Base-by-base conservation (phyloP, 73 alveolate genomes). In the Stentor coeruleus region DNA sequence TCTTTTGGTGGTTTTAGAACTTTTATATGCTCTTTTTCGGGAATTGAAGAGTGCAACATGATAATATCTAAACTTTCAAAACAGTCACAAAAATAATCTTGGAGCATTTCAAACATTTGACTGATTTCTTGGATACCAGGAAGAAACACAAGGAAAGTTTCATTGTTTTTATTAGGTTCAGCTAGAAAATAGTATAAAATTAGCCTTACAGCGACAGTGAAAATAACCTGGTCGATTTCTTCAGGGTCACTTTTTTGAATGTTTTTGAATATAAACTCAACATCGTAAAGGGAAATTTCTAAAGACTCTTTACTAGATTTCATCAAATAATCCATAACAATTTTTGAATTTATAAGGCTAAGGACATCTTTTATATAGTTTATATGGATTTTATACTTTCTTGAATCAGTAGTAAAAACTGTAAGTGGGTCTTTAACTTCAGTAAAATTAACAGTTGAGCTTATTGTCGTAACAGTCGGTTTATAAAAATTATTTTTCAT, bases 101-200 rank as follows among this genome's bases (percentile, higher is more conserved):
- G 37, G 20, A 60, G 36, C 11, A 11, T 6, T 28, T 60, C 80
- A 28, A 14, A 6, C 80, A 60, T 60, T 28, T 35, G 6, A 60
- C 28, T 60, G 58, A 94, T 94, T 87, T 94, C 99, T 55, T 55
- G 81, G 31, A 93, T 85, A 20, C 99, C 99, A 0, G 99, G 98
- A 42, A 95, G 74, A 81, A 95, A 95, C 38, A 93, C 97, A 3
- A 95, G 86, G 3, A 93, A 77, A 26, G 96, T 87, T 14, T 82
- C 74, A 49, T 86, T 49, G 6, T 81, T 40, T 83, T 88, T 20
- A 82, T 74, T 31, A 49, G 66, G 66, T 11, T 49, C 33, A 28
- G 14, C 33, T 26, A 66, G 14, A 1, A 20, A 26, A 20, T 66
- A 31, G 33, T 26, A 66, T 33, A 20, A 11, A 28, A 66, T 66